Base-by-base conservation (phyloP, 2,329 filamentous ascomycete species). In the Bipolaris gigantea region DNA sequence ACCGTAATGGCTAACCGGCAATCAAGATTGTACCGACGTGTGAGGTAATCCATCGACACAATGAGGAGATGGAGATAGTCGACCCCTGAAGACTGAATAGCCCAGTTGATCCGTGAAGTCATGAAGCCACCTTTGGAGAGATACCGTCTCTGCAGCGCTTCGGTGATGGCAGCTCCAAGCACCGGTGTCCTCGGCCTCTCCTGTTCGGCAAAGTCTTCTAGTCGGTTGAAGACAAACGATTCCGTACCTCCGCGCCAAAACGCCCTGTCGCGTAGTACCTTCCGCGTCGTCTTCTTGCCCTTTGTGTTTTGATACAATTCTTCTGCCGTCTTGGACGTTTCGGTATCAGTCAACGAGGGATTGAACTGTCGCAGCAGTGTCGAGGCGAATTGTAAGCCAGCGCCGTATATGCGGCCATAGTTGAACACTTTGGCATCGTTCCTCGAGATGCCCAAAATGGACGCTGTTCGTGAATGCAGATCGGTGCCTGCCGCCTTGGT, bases 341-440 rank as follows among this genome's bases (percentile, higher is more conserved):
- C 82, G 27, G 83, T 79, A 65, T 97, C 94, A 0, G 88, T 88
- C 32, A 99, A 78, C 18, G 77, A 81, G 1, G 93, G 92, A 66
- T 97, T 97, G 78, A 99, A 99, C 69, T 97, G 94, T 7, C 92
- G 85, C 2, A 99, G 83, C 2, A 99, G 80, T 9, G 90, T 95
- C 2, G 89, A 87, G 0, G 94, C 94, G 70, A 99, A 99, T 64
- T 92, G 96, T 46, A 97, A 79, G 0, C 94, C 95, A 4, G 94
- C 95, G n/a, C 94, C 95, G 69, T 99, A 99, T 44, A 99, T 99
- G 36, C 95, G 90, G 7, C 95, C 95, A 66, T 99, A 99, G 73
- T 99, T 99, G 81, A 99, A 99, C 0, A 99, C 86, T 72, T 99
- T 99, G 54, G 94, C 94, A 67, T 97, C 87, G 67, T 97, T 97